Evolutionary conservation across 2,329 filamentous ascomycete genomes (phyloP).

Genomic region (Beauveria bassiana): DNA sequence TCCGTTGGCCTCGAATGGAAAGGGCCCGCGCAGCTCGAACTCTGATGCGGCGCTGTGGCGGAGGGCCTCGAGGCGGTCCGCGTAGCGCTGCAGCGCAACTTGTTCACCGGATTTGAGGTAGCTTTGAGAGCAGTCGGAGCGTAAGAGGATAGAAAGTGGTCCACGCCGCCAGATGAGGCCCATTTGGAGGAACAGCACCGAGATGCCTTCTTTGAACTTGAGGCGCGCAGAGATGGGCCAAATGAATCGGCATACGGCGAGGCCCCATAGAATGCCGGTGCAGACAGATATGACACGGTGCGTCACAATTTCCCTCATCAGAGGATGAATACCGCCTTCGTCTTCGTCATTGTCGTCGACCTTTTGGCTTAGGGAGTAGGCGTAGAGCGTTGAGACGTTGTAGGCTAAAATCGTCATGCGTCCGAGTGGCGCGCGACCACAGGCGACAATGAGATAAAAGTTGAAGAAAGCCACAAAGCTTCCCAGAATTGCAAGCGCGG

Average conservation of each 20-base stretch:
- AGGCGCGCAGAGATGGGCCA: conserved; percentile 82
- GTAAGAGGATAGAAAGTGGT: conserved; percentile 66
- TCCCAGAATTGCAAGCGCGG: conserved; percentile 65
- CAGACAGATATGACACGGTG: conserved; percentile 79
- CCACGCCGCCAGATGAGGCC: conserved; percentile 88
- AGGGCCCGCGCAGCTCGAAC: conserved; percentile 75
- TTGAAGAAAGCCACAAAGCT: conserved; percentile 70
- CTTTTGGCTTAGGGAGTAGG: conserved; percentile 71
- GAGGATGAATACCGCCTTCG: conserved; percentile 70
- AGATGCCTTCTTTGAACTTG: conserved; percentile 78
- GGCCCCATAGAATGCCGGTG: conserved; percentile 76
- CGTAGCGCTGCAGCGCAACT: conserved; percentile 69
- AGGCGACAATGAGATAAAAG: conserved; percentile 77
- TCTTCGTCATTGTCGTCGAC: conserved; percentile 71
- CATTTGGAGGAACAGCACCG: conserved; percentile 81
- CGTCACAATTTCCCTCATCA: conserved; percentile 74
- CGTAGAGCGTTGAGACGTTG: conserved; percentile 84
- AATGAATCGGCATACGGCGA: conserved; percentile 75
- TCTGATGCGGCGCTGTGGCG: conserved; percentile 64
- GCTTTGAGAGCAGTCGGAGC: conserved; percentile 45
- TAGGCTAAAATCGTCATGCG: conserved; percentile 89
- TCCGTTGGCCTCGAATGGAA: conserved; percentile 61
- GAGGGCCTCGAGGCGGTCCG: conserved; percentile 60
- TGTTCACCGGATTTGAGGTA: conserved; percentile 85
- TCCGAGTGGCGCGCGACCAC: conserved; percentile 74